phyloP scores from a whole-genome alignment of 2,329 filamentous ascomycete species.

The Penicillium glabrum region DNA sequence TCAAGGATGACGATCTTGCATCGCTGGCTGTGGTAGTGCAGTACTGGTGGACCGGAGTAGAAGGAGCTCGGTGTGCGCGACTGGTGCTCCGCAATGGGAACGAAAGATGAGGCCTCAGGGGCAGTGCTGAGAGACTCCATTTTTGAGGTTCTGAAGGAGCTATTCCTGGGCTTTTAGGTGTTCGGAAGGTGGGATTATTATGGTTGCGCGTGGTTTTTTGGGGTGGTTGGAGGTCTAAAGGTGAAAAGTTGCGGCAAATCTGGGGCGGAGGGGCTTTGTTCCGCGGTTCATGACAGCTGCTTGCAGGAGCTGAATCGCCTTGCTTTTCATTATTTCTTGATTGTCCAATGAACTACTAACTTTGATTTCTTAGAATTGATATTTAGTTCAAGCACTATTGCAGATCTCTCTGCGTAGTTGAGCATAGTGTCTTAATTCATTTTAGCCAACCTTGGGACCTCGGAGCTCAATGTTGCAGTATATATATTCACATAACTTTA shows the following conservation, averaged over 20 bases:
- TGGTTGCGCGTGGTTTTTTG: neutral
- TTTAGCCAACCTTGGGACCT: too few species aligned
- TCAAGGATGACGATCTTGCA: constrained; percentile 47
- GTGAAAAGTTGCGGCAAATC: constrained; percentile 9
- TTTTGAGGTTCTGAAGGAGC: neutral
- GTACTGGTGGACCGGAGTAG: constrained; percentile 46
- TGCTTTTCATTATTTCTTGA: neutral
- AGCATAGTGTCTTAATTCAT: too few species aligned
- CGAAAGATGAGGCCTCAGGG: constrained; percentile 42
- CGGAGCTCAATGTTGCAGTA: too few species aligned
- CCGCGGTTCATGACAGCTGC: neutral
- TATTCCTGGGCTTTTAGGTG: neutral
- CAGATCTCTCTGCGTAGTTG: too few species aligned
- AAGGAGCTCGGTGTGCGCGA: constrained; percentile 50
- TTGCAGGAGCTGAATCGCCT: neutral
- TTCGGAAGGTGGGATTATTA: too few species aligned
- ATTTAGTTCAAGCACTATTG: too few species aligned
- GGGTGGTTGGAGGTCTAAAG: neutral
- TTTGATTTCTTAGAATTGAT: neutral
- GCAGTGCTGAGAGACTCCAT: constrained; percentile 46
- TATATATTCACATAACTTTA: too few species aligned
- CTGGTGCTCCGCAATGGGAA: constrained; percentile 47
- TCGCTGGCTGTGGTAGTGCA: constrained; percentile 47
- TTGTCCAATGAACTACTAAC: neutral
- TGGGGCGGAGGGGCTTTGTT: constrained; percentile 4